phyloP scores from a whole-genome alignment of 1,284 basidiomycete genomes.

The Boletellus deceptivus region DNA sequence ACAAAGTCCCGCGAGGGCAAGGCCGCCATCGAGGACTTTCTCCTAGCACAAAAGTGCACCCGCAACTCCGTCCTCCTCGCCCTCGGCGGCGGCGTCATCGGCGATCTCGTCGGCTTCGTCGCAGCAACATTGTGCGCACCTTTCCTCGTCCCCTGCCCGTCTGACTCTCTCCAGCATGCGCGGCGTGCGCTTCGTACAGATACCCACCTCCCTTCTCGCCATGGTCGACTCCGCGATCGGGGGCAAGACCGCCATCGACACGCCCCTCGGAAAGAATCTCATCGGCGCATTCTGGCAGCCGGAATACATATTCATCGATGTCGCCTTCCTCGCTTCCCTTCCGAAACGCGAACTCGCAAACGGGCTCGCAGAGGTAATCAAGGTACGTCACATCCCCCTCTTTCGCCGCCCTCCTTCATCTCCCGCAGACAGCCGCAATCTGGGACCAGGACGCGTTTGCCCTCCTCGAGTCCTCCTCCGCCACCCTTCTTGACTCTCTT shows the following conservation, averaged over 20 bases:
- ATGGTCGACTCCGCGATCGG: slow-evolving; percentile 99
- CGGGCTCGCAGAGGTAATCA: slow-evolving; percentile 98
- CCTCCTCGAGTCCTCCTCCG: slow-evolving; percentile 79
- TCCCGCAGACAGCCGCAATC: slow-evolving; percentile 86
- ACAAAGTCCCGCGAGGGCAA: slow-evolving; percentile 92
- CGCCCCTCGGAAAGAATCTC: slow-evolving; percentile 95
- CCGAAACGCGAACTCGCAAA: slow-evolving; percentile 94
- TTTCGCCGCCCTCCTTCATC: slow-evolving; percentile 3
- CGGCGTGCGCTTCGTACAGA: slow-evolving; percentile 90
- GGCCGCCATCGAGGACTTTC: slow-evolving; percentile 92
- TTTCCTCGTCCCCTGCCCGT: fast-evolving
- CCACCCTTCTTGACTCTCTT: slow-evolving; percentile 68
- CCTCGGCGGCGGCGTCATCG: slow-evolving; percentile 95
- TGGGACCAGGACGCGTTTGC: slow-evolving; percentile 90
- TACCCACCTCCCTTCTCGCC: slow-evolving; percentile 93
- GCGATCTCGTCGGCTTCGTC: slow-evolving; percentile 94
- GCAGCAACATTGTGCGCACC: slow-evolving; percentile 91
- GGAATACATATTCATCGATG: slow-evolving; percentile 96
- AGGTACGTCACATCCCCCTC: slow-evolving; percentile 48
- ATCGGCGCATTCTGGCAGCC: slow-evolving; percentile 99
- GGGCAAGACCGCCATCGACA: slow-evolving; percentile 98
- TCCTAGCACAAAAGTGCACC: slow-evolving; percentile 86
- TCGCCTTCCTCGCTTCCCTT: slow-evolving; percentile 92
- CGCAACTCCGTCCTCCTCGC: slow-evolving; percentile 93
- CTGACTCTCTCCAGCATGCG: slow-evolving; percentile 60